These are phyloP conservation scores for Solanum dulcamara DNA, from an alignment of 257 asterid species.

Conservation along the genomic window DNA sequence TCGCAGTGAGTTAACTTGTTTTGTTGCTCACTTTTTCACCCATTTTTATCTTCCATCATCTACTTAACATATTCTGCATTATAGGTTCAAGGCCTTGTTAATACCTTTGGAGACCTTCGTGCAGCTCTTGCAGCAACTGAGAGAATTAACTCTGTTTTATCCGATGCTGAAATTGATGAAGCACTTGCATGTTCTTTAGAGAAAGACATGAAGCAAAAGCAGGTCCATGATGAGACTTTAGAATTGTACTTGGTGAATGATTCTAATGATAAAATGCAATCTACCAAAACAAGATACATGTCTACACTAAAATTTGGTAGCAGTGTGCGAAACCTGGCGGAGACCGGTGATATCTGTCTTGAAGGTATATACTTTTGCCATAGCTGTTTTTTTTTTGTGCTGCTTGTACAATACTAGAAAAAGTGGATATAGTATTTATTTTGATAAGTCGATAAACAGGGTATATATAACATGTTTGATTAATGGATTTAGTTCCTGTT, in stretches of 20 bases:
- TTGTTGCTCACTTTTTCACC: background rate
- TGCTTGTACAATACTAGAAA: background rate
- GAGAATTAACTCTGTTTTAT: constrained; percentile 79
- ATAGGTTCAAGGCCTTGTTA: constrained; percentile 96
- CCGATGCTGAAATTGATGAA: constrained; percentile 71
- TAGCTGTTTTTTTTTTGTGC: background rate
- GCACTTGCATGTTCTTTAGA: constrained; percentile 75
- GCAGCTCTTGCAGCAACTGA: constrained; percentile 92
- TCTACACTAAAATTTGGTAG: constrained; percentile 62
- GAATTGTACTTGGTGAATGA: constrained; percentile 39
- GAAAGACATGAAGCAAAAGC: constrained; percentile 52
- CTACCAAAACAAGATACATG: constrained; percentile 39
- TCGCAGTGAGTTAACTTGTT: constrained; percentile 68
- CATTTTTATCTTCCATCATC: background rate
- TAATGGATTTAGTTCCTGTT: background rate
- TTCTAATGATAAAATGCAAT: constrained; percentile 23
- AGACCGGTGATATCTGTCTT: constrained; percentile 70
- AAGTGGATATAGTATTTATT: background rate
- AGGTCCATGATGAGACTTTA: constrained; percentile 35
- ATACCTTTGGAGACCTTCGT: constrained; percentile 96
- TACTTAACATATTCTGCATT: constrained; percentile 1
- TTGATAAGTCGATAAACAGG: background rate
- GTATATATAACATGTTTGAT: background rate
- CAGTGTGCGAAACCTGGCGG: constrained; percentile 52
- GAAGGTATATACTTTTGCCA: constrained; percentile 42